Evolutionary conservation across 108 stramenopile genomes (phyloP).

Genomic region (Skeletonema tropicum): DNA sequence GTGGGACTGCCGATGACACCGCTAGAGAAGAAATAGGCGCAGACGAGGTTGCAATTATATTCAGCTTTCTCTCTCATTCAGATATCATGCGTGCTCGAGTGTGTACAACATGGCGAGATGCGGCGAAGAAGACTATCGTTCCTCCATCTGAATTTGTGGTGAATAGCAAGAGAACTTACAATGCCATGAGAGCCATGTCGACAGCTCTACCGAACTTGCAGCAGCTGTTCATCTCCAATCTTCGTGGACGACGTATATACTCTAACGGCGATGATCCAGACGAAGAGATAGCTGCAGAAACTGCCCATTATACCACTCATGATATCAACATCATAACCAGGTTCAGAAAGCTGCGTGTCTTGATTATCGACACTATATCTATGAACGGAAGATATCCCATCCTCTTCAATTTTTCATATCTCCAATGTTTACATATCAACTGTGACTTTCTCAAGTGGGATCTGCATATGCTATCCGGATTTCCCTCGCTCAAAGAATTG

Average conservation of each 20-base stretch:
- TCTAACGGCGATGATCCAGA: background rate
- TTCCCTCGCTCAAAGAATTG: constrained; percentile 1
- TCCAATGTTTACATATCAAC: background rate
- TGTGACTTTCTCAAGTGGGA: background rate
- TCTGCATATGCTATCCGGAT: background rate
- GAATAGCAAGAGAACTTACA: background rate
- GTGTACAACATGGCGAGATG: constrained; percentile 1
- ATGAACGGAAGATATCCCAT: constrained; percentile 6
- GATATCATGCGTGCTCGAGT: constrained; percentile 5
- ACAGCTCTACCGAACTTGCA: background rate
- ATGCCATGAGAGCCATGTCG: background rate
- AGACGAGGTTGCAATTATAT: constrained; percentile 10
- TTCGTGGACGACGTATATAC: background rate
- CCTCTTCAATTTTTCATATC: constrained; percentile 5
- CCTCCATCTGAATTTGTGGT: background rate
- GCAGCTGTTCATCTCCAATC: background rate
- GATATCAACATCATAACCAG: constrained; percentile 2
- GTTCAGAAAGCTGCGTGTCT: background rate
- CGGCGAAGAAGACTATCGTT: constrained; percentile 2
- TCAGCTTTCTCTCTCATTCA: background rate
- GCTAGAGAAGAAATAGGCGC: background rate
- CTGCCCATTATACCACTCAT: constrained; percentile 6
- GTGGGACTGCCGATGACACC: too few species aligned
- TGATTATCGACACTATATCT: background rate
- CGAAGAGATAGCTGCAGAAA: background rate